Evolutionary conservation across 495 filamentous ascomycete genomes (phyloP), one percentile per base, ranked within the genome.

Genomic region (Lepraria neglecta): DNA sequence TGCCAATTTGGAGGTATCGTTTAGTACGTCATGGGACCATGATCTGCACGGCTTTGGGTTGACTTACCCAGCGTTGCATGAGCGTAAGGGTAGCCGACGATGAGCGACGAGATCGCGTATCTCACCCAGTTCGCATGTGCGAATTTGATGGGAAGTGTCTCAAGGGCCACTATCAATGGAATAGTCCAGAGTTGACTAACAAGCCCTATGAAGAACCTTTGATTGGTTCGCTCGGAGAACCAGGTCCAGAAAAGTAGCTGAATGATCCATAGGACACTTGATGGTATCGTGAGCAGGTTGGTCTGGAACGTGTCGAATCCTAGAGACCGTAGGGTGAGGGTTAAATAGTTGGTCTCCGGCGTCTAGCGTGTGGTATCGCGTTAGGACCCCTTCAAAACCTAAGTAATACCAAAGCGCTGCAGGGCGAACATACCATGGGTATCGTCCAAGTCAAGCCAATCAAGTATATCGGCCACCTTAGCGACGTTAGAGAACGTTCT

Each of bases 201-300:
- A 12, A 78, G 61, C 10, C 73, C 72, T 57, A 83, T 69, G 45
- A 81, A 65, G 58, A 80, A 76, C 33, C 83, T 76, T 47, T 85
- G 74, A 56, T 86, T 82, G 7, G 83, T 62, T 56, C 73, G 76
- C 53, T 86, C 84, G 2, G 83, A 84, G 5, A 87, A n/a, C 62
- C 78, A 83, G 0, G 84, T 87, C 70, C 76, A 76, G 68, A 77
- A 72, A 0, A 82, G 59, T 11, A 82, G 71, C 60, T 74, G 62
- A 21, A 76, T 17, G 33, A 67, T 55, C 55, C 78, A 80, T 24
- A 79, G 64, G 1, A 70, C 70, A 59, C 80, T 83, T 5, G 79
- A 74, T 2, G 86, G 87, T 38, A 90, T 87, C 14, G 81, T 82
- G 45, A 91, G 74, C 19, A 92, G 70, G 64, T 89, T 91, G 15